Evolutionary conservation across 352 stramenopile species (phyloP).

Genomic region (Phytophthora cactorum): DNA sequence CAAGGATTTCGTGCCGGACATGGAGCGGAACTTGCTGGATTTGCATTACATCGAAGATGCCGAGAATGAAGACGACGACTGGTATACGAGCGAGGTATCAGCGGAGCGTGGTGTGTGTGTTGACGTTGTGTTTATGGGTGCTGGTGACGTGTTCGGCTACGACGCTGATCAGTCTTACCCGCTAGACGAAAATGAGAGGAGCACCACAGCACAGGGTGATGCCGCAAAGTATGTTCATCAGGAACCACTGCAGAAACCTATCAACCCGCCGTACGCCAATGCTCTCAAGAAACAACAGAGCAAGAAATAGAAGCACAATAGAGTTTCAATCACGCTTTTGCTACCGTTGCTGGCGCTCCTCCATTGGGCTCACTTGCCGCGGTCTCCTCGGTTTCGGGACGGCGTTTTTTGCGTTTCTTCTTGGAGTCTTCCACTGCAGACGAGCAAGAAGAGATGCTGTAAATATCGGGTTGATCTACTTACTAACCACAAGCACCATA

Average conservation of each 20-base stretch:
- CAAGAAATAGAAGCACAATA: constrained; percentile 34
- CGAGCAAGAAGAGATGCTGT: constrained; percentile 5
- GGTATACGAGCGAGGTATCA: constrained; percentile 41
- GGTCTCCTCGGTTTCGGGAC: constrained; percentile 7
- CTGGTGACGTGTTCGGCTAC: constrained; percentile 79
- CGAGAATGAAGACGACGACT: constrained; percentile 36
- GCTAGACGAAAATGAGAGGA: constrained; percentile 47
- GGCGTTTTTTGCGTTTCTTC: constrained; percentile 72
- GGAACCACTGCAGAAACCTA: constrained; percentile 83
- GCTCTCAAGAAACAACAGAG: constrained; percentile 62
- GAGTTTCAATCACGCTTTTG: constrained; percentile 14
- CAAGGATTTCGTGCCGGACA: constrained; percentile 55
- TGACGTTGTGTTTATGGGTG: constrained; percentile 73
- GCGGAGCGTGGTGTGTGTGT: constrained; percentile 54
- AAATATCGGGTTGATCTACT: not conserved
- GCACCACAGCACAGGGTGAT: constrained; percentile 8
- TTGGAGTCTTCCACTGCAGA: constrained; percentile 76
- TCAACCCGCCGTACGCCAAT: constrained; percentile 87
- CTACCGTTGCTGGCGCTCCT: not conserved
- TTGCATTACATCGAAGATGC: constrained; percentile 63
- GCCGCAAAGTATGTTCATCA: constrained; percentile 62
- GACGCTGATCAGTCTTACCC: constrained; percentile 88
- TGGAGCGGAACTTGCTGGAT: constrained; percentile 79
- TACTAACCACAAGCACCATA: constrained; percentile 23
- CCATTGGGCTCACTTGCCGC: constrained; percentile 5